These are phyloP conservation scores for Draba incana DNA, from an alignment of 345 rosid species.

Conservation along the genomic window DNA sequence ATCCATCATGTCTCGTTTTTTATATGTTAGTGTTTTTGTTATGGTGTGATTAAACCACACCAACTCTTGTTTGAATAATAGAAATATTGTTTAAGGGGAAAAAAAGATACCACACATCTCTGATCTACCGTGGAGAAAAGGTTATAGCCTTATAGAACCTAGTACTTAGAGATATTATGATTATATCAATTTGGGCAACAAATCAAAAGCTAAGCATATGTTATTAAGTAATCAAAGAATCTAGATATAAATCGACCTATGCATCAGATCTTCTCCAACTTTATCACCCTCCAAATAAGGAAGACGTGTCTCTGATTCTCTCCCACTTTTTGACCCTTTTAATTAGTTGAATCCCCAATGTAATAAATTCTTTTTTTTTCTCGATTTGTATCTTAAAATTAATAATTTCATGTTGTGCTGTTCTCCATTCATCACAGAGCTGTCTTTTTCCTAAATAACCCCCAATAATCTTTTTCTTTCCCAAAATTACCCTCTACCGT, in stretches of 20 bases:
- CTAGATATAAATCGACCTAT: background rate
- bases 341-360: constrained; percentile 12
- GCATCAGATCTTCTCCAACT: background rate
- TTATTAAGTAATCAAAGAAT: background rate
- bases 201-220: background rate
- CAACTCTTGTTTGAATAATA: too few relatives aligned
- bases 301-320: constrained; percentile 32
- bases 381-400: constrained; percentile 12
- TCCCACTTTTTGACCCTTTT: background rate
- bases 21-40: too few relatives aligned
- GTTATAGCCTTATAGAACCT: background rate
- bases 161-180: constrained; percentile 4
- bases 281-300: constrained; percentile 11
- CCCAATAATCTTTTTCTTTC: background rate
- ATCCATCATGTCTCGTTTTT: too few relatives aligned
- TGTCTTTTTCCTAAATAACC: background rate
- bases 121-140: background rate
- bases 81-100: too few relatives aligned
- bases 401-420: constrained; percentile 7
- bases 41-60: too few relatives aligned
- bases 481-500: constrained; percentile 6
- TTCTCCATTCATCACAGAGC: constrained; percentile 12
- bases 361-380: constrained; percentile 2
- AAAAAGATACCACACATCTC: too few relatives aligned
- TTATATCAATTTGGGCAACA: background rate